phyloP scores from a whole-genome alignment of 169 alveolate species.

The Eimeria sp. region DNA sequence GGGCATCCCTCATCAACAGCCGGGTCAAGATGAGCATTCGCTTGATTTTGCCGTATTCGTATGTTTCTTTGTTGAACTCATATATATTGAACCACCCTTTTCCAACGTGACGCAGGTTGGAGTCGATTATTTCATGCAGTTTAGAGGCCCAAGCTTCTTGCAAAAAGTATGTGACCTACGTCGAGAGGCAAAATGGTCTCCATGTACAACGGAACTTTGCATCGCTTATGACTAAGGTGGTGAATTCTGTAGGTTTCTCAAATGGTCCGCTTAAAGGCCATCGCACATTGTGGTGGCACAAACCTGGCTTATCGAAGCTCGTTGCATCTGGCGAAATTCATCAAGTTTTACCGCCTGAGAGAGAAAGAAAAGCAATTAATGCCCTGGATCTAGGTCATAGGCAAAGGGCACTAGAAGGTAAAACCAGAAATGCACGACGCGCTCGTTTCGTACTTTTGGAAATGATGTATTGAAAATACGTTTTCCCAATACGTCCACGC shows the following conservation, averaged over 20 bases:
- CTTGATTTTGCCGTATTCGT: slow-evolving; percentile 95
- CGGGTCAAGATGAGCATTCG: slow-evolving; percentile 93
- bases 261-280: not conserved
- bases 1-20: slow-evolving; percentile 93
- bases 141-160: slow-evolving; percentile 92
- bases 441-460: slow-evolving; percentile 81
- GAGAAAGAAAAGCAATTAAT: not conserved
- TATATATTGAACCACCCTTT: slow-evolving; percentile 97
- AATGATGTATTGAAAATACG: slow-evolving; percentile 89
- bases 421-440: not conserved
- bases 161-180: slow-evolving; percentile 88
- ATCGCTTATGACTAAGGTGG: not conserved
- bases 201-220: not conserved
- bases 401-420: not conserved
- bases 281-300: not conserved
- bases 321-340: slow-evolving; percentile 93
- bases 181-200: not conserved
- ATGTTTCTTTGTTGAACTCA: slow-evolving; percentile 95
- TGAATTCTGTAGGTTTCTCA: not conserved
- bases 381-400: not conserved
- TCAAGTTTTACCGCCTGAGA: slow-evolving; percentile 92
- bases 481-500: slow-evolving; percentile 89
- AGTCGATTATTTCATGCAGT: slow-evolving; percentile 88
- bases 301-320: slow-evolving; percentile 88
- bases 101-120: slow-evolving; percentile 92